Evolutionary conservation across 2,329 filamentous ascomycete species (phyloP), one percentile per base, ranked within the genome.

Genomic region (Colletotrichum falcatum): DNA sequence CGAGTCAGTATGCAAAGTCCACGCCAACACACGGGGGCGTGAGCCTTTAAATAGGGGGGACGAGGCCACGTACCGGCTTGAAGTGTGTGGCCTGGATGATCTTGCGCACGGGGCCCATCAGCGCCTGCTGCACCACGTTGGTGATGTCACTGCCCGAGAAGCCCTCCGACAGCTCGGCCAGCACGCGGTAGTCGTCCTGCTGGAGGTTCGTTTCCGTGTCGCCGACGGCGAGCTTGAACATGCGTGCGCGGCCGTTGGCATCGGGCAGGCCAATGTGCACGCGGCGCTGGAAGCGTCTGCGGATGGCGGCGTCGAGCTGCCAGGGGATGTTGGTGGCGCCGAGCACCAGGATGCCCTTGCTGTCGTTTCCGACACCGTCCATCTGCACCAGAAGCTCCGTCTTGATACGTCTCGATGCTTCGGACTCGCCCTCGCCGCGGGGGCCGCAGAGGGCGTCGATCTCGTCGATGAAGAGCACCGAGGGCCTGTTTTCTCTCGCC

Each of bases 381-480:
- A 99, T 99, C 82, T 99, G 96, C 23, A 99, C 95, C 18, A 99
- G 90, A 77, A 99, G 90, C 82, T 99, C 96, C 0, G 96, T 99
- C 84, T 99, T 99, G 87, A 99, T 99, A 80, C 96, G 92, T 72
- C 96, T 90, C 62, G 95, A 98, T 1, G 97, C 96, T 85, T 99
- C 96, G 1, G 95, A 98, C 84, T 99, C 97, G 79, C 96, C 96
- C 86, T 99, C 96, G 73, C 89, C 90, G 75, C 96, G 90, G 11
- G 95, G 95, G 0, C 96, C 96, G 79, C 96, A 98, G 1, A 99
- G 90, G 6, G 96, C 96, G 80, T 99, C 96, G 73, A 98, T 94
- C 82, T 98, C 95, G 80, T 98, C 95, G 78, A 98, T 98, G 83
- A 98, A 98, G 81, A 98, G 98, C 79, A 99, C 98, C 1, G 95